Conservation (phyloP, 2,329 filamentous ascomycete species). For the Colletotrichum aenigma region DNA sequence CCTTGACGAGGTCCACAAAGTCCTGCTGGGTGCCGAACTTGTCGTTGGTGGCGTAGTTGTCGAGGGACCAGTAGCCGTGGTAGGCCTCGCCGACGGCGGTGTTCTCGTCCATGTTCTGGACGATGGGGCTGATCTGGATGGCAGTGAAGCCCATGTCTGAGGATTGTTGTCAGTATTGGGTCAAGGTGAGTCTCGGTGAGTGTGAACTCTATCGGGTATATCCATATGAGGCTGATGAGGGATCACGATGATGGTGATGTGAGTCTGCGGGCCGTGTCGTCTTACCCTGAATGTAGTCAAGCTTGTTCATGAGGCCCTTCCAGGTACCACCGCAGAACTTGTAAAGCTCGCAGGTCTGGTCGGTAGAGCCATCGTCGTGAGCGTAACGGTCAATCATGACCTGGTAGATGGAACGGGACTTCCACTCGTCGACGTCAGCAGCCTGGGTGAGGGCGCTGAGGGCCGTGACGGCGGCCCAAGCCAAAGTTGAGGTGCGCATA, state of each 20-base stretch:
- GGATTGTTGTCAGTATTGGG: background rate
- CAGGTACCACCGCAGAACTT: conserved; percentile 57
- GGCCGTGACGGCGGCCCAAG: conserved; percentile 13
- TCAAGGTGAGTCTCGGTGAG: background rate
- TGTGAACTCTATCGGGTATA: background rate
- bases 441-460: conserved; percentile 1
- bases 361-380: conserved; percentile 43
- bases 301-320: conserved; percentile 49
- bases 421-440: conserved; percentile 14
- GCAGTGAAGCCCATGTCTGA: conserved; percentile 34
- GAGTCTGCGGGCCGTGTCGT: background rate
- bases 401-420: conserved; percentile 47
- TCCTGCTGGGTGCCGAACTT: conserved; percentile 56
- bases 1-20: conserved; percentile 48
- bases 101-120: conserved; percentile 39
- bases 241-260: background rate
- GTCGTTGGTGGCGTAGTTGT: conserved; percentile 46
- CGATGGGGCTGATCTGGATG: conserved; percentile 62
- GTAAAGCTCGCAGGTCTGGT: conserved; percentile 40
- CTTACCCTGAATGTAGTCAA: conserved; percentile 54
- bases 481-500: conserved; percentile 14
- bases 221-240: background rate
- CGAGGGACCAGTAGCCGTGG: conserved; percentile 44
- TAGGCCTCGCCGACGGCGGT: conserved; percentile 31
- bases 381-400: conserved; percentile 49